phyloP scores from a whole-genome alignment of 2,329 filamentous ascomycete species.

The Aureobasidium melanogenum region DNA sequence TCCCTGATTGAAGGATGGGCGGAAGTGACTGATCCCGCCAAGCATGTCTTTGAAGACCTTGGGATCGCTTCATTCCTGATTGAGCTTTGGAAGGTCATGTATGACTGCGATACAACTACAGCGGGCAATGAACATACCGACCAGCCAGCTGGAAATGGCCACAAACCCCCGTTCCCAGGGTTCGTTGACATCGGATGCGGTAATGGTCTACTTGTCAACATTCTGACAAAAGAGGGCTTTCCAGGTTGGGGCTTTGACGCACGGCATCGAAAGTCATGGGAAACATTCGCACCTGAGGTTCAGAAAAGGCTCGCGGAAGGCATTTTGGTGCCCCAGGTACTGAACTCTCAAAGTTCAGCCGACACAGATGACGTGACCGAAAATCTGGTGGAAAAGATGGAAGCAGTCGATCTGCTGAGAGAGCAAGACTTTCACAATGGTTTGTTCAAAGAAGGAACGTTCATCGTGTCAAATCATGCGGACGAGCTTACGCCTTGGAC shows the following conservation, averaged over 20 bases:
- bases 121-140: neutral
- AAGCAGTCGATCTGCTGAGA: constrained; percentile 1
- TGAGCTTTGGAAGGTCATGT: constrained; percentile 84
- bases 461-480: constrained; percentile 94
- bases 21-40: constrained; percentile 76
- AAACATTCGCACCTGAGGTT: constrained; percentile 50
- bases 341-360: constrained; percentile 16
- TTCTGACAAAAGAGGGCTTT: constrained; percentile 75
- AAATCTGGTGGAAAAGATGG: neutral
- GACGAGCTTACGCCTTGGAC: constrained; percentile 97
- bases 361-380: neutral
- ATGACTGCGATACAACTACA: constrained; percentile 30
- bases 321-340: constrained; percentile 50
- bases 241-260: constrained; percentile 87
- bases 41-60: constrained; percentile 93
- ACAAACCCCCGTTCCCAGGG: constrained; percentile 55
- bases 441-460: constrained; percentile 60
- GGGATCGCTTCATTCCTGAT: constrained; percentile 86
- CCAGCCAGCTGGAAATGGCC: neutral
- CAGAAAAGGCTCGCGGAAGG: constrained; percentile 47
- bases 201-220: constrained; percentile 80
- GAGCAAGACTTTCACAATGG: constrained; percentile 45
- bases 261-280: constrained; percentile 76
- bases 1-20: constrained; percentile 66
- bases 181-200: constrained; percentile 96